Evolutionary conservation across 1,284 basidiomycete species (phyloP), one percentile per base, ranked within the genome.

Genomic region (Marasmius fiardii): DNA sequence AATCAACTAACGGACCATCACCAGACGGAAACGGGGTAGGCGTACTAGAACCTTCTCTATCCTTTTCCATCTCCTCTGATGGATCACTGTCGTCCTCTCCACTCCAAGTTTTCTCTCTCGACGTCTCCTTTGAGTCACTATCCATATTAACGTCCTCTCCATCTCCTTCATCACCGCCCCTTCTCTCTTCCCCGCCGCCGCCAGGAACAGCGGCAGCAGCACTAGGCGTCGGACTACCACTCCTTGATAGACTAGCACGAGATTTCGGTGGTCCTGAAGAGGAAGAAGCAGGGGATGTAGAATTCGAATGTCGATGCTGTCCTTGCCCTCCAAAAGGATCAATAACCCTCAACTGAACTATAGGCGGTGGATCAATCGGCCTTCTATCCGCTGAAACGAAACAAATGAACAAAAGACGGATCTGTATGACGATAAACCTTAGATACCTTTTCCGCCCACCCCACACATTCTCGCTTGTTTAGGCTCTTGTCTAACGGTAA

Each of bases 341-440:
- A 62, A 92, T 80, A 55, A 98, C 92, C 53, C 90, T 86, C 6
- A 98, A 83, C 71, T 96, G 93, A n/a, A 98, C 86, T 69, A 98
- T 95, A 12, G 95, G 95, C 0, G 94, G 93, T 0, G 96, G 95
- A 76, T 98, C 94, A 67, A 98, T 93, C 2, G 95, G 94, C 28
- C 95, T 81, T 37, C 95, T 82, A 76, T 98, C 92, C 57, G 93
- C 93, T 93, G 70, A 6, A 37, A 37, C 35, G 47, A 57, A 16
- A 52, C 55, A 21, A 39, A 60, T 55, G 43, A 51, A 33, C 44
- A n/a, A 56, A 55, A 34, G 55, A 24, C 43, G 48, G 41, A 52
- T 43, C 58, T 28, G 55, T 60, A 59, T 61, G 56, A 56, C 50
- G 45, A n/a, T n/a, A 51, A 39, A 45, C 34, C 24, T n/a, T 44